Percentiles rank a stretch among this genome's conserved stretches.
Evolutionary conservation across 208 protist genomes (phyloP).

Genomic region (Wallacemonas sp.): DNA sequence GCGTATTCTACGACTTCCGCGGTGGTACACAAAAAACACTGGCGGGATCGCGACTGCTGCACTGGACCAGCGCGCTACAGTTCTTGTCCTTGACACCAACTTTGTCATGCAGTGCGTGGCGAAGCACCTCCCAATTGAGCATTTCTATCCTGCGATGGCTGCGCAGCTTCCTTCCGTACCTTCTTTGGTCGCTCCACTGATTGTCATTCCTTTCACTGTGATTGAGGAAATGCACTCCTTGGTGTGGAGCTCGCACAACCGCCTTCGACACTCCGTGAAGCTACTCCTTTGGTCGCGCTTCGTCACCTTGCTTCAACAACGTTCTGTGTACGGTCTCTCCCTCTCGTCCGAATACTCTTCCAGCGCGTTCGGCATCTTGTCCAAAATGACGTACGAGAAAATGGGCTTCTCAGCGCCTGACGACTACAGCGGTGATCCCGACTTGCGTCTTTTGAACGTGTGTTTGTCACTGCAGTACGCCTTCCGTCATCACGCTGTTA

Average conservation of each 20-base stretch:
- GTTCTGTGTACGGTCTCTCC: conserved; percentile 50
- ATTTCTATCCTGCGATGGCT: conserved; percentile 62
- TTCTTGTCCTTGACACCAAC: conserved; percentile 84
- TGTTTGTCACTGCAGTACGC: conserved; percentile 67
- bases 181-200: conserved; percentile 16
- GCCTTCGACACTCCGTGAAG: conserved; percentile 33
- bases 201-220: conserved; percentile 82
- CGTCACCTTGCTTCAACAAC: conserved; percentile 37
- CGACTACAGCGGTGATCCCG: conserved; percentile 51
- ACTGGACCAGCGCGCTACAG: conserved; percentile 20
- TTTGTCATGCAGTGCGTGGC: conserved; percentile 75
- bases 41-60: conserved; percentile 31
- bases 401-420: conserved; percentile 13
- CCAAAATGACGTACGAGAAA: conserved; percentile 65
- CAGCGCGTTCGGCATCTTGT: conserved; percentile 44
- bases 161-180: conserved; percentile 47
- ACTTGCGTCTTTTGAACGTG: conserved; percentile 79
- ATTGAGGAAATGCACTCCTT: conserved; percentile 57
- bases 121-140: conserved; percentile 67
- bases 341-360: conserved; percentile 62
- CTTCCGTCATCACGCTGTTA: conserved; percentile 30
- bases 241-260: conserved; percentile 53
- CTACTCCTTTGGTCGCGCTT: conserved; percentile 76
- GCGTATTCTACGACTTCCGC: conserved; percentile 38
- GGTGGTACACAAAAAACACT: conserved; percentile 50